Percentiles rank a stretch among this genome's conserved stretches.
Evolutionary conservation across 2,329 filamentous ascomycete species (phyloP).

Genomic region (Phyllosticta capitalensis): DNA sequence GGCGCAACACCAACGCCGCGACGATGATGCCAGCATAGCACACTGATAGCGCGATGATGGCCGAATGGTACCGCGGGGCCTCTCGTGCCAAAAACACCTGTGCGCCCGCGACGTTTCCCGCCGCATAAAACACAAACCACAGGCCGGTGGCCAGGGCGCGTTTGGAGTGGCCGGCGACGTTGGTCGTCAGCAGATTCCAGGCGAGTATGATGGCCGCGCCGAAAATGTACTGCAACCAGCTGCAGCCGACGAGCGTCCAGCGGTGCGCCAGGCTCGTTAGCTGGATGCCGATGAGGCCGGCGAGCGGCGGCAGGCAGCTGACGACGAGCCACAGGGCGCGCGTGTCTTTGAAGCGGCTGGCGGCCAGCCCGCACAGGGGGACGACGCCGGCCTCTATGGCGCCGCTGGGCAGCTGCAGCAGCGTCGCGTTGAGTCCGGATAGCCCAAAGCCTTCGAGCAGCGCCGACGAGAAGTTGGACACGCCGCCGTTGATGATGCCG

Average conservation of each 20-base stretch:
- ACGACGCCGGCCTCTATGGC: slow-evolving; percentile 36
- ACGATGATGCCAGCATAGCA: slow-evolving; percentile 37
- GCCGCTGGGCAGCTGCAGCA: slow-evolving; percentile 36
- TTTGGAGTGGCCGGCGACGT: slow-evolving; percentile 43
- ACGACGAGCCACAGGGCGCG: slow-evolving; percentile 26
- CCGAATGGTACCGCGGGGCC: slow-evolving; percentile 36
- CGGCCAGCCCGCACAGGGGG: slow-evolving; percentile 25
- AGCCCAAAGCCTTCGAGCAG: slow-evolving; percentile 38
- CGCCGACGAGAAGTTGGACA: slow-evolving; percentile 41
- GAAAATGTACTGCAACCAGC: slow-evolving; percentile 43
- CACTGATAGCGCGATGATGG: slow-evolving; percentile 33
- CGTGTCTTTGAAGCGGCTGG: slow-evolving; percentile 22
- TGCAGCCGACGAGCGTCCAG: slow-evolving; percentile 42
- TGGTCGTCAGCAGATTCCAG: slow-evolving; percentile 40
- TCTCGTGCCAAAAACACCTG: slow-evolving; percentile 39
- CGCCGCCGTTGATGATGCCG: slow-evolving; percentile 42
- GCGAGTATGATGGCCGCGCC: slow-evolving; percentile 42
- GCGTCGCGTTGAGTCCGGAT: slow-evolving; percentile 30
- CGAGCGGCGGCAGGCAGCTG: slow-evolving; percentile 38
- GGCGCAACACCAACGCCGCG: slow-evolving; percentile 19
- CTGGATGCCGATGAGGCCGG: slow-evolving; percentile 41
- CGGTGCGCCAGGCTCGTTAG: slow-evolving; percentile 38
- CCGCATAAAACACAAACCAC: slow-evolving; percentile 42
- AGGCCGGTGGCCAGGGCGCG: slow-evolving; percentile 40
- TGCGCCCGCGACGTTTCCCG: slow-evolving; percentile 40